These are phyloP conservation scores for Ceratocystis huliohia DNA, from an alignment of 2,329 filamentous ascomycete species.

Conservation along the genomic window DNA sequence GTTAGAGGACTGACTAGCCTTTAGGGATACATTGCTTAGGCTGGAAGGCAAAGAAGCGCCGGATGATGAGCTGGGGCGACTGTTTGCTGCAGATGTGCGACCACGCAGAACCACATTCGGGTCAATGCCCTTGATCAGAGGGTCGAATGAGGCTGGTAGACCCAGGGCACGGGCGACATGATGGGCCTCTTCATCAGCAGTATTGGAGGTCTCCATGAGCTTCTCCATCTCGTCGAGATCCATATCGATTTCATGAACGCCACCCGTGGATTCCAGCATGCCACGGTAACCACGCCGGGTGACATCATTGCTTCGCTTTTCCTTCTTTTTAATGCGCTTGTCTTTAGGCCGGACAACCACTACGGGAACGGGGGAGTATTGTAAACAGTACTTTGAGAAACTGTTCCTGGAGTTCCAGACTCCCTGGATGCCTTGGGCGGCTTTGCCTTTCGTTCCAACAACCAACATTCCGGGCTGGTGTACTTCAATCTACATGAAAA, in stretches of 20 bases:
- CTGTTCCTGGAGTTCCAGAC: constrained; percentile 66
- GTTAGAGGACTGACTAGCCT: background rate
- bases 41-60: background rate
- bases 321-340: constrained; percentile 81
- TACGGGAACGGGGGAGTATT: constrained; percentile 85
- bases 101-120: constrained; percentile 23
- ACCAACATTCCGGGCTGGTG: constrained; percentile 86
- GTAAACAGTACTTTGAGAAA: constrained; percentile 87
- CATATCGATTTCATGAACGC: constrained; percentile 46
- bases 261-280: constrained; percentile 54
- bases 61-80: constrained; percentile 15
- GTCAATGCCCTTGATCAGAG: constrained; percentile 47
- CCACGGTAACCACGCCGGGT: constrained; percentile 61
- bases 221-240: constrained; percentile 38
- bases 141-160: constrained; percentile 49
- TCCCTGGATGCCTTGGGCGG: constrained; percentile 73
- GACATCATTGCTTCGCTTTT: constrained; percentile 68
- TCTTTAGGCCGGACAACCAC: constrained; percentile 81
- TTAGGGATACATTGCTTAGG: background rate
- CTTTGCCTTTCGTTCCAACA: constrained; percentile 76
- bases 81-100: constrained; percentile 20
- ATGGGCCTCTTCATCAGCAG: constrained; percentile 51
- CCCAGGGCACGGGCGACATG: constrained; percentile 51
- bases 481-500: constrained; percentile 57
- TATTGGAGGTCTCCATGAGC: constrained; percentile 42